phyloP scores from a whole-genome alignment of 495 filamentous ascomycete genomes.

The Annulohypoxylon nitens region DNA sequence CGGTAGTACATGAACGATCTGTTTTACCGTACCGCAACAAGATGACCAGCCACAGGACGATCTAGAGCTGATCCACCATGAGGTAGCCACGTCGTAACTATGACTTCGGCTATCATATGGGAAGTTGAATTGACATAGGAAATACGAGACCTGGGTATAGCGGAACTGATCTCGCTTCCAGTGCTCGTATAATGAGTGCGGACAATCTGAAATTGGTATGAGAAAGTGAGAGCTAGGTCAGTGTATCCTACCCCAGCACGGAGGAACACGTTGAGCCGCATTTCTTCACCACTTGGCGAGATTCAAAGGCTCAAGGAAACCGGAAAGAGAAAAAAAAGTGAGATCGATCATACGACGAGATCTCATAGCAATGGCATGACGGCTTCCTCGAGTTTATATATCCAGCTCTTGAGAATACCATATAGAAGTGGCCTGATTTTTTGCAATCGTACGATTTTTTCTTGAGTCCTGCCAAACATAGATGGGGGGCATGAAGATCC shows the following conservation, averaged over 20 bases:
- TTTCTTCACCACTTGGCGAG: conserved; percentile 26
- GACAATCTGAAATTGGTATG: conserved; percentile 18
- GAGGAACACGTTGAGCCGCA: conserved; percentile 19
- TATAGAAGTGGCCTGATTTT: conserved; percentile 45
- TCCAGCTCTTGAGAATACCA: conserved; percentile 36
- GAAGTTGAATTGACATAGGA: not conserved
- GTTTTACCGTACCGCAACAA: conserved; percentile 29
- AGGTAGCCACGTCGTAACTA: not conserved
- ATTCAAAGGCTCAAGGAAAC: conserved; percentile 6
- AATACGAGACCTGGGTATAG: not conserved
- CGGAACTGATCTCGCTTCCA: conserved; percentile 10
- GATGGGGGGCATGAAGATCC: conserved; percentile 37
- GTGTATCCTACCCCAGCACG: conserved; percentile 4
- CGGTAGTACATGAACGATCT: conserved; percentile 6
- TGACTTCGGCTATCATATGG: not conserved
- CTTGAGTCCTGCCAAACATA: conserved; percentile 23
- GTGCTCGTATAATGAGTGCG: not conserved
- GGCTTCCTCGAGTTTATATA: conserved; percentile 43
- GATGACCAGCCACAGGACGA: not conserved
- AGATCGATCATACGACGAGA: conserved; percentile 46
- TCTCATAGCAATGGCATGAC: conserved; percentile 38
- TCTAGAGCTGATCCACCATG: not conserved
- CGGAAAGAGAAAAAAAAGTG: conserved; percentile 28
- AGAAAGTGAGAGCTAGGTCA: conserved; percentile 11
- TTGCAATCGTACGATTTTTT: conserved; percentile 44